phyloP scores from a whole-genome alignment of 2,329 filamentous ascomycete species.

The Fusarium drepaniforme region DNA sequence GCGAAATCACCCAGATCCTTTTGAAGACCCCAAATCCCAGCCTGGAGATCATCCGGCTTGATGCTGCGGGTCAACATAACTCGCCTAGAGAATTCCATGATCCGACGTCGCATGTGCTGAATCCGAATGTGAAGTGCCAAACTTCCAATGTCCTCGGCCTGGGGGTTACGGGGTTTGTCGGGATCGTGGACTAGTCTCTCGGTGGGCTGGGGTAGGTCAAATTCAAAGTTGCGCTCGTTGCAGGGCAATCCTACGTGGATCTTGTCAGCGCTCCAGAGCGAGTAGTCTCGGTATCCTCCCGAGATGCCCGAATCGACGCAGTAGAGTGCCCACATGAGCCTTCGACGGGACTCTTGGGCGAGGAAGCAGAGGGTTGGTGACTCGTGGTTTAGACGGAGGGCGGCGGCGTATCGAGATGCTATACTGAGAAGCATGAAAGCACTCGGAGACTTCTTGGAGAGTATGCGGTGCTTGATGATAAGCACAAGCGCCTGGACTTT shows the following conservation, averaged over 20 bases:
- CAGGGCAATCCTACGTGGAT: slow-evolving; percentile 58
- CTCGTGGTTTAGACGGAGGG: slow-evolving; percentile 58
- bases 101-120: slow-evolving; percentile 65
- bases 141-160: slow-evolving; percentile 66
- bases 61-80: slow-evolving; percentile 52
- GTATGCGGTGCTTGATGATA: slow-evolving; percentile 59
- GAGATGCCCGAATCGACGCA: slow-evolving; percentile 58
- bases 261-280: slow-evolving; percentile 56
- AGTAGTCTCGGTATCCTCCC: slow-evolving; percentile 58
- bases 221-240: slow-evolving; percentile 63
- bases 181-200: slow-evolving; percentile 63
- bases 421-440: slow-evolving; percentile 60
- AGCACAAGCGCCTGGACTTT: slow-evolving; percentile 64
- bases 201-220: slow-evolving; percentile 67
- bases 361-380: slow-evolving; percentile 54
- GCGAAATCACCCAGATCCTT: slow-evolving; percentile 66
- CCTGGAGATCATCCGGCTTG: slow-evolving; percentile 57
- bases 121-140: slow-evolving; percentile 69
- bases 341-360: slow-evolving; percentile 56
- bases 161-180: slow-evolving; percentile 50
- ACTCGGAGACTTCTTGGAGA: slow-evolving; percentile 57
- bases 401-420: slow-evolving; percentile 57
- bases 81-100: slow-evolving; percentile 66
- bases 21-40: slow-evolving; percentile 59
- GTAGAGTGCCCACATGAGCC: slow-evolving; percentile 60